Evolutionary conservation across 2,329 filamentous ascomycete species (phyloP), one percentile per base, ranked within the genome.

Genomic region (Cyclaneusma minus): DNA sequence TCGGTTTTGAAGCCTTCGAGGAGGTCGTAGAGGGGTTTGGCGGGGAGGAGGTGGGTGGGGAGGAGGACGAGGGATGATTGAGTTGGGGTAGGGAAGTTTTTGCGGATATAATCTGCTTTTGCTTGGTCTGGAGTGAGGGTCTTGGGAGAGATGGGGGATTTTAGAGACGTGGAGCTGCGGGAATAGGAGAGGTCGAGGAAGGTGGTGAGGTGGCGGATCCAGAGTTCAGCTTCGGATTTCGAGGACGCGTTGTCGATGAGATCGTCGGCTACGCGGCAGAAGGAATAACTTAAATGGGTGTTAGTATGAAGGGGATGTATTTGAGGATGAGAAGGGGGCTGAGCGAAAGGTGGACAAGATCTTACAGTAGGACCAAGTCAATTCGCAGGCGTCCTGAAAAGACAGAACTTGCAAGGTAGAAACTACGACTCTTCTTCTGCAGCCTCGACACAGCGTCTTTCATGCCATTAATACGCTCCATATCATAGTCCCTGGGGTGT

Each of bases 211-310:
- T 66, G 71, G 10, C 49, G 43, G 23, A 79, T 65, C 63, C 71
- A 78, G 6, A 50, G 38, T 14, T 51, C 49, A 5, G 72, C 69
- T 36, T 73, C 65, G 0, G 52, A 41, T 1, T 54, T 43, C 2
- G 56, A 58, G 2, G 50, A 38, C 1, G 76, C 65, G 32, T 80
- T 64, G 37, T 83, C 77, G 6, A 83, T 64, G 4, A 83, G 54
- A 39, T 83, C 76, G 43, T 83, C 78, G 2, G 74, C 74, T 7
- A 80, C 65, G 7, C 77, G 62, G 38, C 77, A 83, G 43, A 80
- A 82, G 0, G 74, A 77, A 42, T 82, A 82, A 4, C 63, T 67
- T 21, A 6, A 13, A n/a, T 3, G 8, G n/a, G n/a, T 4, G 25
- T 45, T 19, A 47, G 22, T 12, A 13, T 13, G 19, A n/a, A n/a